phyloP scores from a whole-genome alignment of 2,329 filamentous ascomycete species.

The Calonectria ilicicola region DNA sequence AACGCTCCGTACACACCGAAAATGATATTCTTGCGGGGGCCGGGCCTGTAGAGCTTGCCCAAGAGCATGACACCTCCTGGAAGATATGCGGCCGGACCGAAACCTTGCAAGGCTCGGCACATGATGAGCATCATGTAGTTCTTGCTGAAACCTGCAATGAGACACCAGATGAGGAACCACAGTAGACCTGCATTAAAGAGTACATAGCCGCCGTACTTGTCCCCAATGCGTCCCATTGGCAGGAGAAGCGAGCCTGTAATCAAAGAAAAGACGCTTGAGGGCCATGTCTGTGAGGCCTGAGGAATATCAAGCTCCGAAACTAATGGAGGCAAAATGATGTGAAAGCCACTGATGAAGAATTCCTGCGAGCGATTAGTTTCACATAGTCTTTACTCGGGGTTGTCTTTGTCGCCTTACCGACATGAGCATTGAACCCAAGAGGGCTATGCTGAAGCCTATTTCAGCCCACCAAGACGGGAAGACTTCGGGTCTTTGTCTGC shows the following conservation, averaged over 20 bases:
- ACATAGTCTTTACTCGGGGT: slow-evolving; percentile 5
- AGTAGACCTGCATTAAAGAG: slow-evolving; percentile 70
- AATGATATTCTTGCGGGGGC: slow-evolving; percentile 78
- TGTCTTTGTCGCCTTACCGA: slow-evolving; percentile 31
- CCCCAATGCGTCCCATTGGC: slow-evolving; percentile 70
- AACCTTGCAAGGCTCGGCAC: slow-evolving; percentile 79
- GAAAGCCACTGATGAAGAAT: slow-evolving; percentile 44
- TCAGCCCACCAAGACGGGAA: slow-evolving; percentile 41
- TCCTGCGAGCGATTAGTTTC: slow-evolving; percentile 24
- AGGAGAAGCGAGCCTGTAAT: slow-evolving; percentile 70
- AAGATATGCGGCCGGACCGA: slow-evolving; percentile 79
- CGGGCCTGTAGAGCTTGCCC: slow-evolving; percentile 76
- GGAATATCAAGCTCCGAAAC: slow-evolving; percentile 73
- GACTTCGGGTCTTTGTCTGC: slow-evolving; percentile 39
- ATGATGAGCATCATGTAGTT: slow-evolving; percentile 78
- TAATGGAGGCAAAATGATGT: slow-evolving; percentile 72
- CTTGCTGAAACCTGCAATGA: slow-evolving; percentile 77
- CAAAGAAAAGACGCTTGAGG: slow-evolving; percentile 70
- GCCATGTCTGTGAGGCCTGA: slow-evolving; percentile 72
- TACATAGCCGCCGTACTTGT: slow-evolving; percentile 72
- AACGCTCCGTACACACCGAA: slow-evolving; percentile 70
- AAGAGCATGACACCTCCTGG: slow-evolving; percentile 78
- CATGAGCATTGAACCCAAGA: slow-evolving; percentile 41
- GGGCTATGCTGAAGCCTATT: slow-evolving; percentile 37
- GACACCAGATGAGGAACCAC: slow-evolving; percentile 77